Evolutionary conservation across 2,329 filamentous ascomycete species (phyloP).

Genomic region (Tolypocladium guangdongense): DNA sequence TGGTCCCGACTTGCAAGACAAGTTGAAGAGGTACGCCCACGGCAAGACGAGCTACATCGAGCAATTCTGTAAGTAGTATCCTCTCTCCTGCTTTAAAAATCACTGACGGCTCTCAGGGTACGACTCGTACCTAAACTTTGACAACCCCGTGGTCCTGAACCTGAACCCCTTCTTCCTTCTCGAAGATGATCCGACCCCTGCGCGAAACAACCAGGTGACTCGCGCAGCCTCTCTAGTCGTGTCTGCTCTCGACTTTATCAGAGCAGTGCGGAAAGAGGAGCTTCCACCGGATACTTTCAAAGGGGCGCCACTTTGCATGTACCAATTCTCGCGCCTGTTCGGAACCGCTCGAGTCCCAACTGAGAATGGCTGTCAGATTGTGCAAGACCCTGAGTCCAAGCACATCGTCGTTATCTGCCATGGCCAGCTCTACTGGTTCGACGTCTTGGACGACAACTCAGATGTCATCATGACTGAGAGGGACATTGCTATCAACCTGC

Average conservation of each 20-base stretch:
- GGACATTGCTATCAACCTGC: slow-evolving; percentile 81
- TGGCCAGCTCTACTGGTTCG: slow-evolving; percentile 98
- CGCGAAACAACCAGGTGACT: slow-evolving; percentile 92
- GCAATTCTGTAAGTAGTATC: slow-evolving; percentile 72
- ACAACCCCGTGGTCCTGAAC: slow-evolving; percentile 95
- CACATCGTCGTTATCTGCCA: slow-evolving; percentile 89
- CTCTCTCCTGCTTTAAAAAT: background rate
- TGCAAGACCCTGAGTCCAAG: slow-evolving; percentile 85
- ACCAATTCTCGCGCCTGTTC: slow-evolving; percentile 91
- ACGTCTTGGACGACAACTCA: slow-evolving; percentile 86
- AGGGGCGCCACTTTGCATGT: slow-evolving; percentile 88
- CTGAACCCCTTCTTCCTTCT: slow-evolving; percentile 96
- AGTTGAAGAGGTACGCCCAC: slow-evolving; percentile 78
- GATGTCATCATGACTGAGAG: slow-evolving; percentile 97
- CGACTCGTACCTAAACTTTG: slow-evolving; percentile 95
- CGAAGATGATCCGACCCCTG: slow-evolving; percentile 93
- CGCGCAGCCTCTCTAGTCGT: slow-evolving; percentile 84
- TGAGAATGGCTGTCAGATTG: slow-evolving; percentile 89
- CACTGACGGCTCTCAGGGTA: slow-evolving; percentile 55
- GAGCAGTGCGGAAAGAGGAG: slow-evolving; percentile 87
- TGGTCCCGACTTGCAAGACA: slow-evolving; percentile 77
- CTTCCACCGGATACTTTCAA: slow-evolving; percentile 78
- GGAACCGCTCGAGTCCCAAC: slow-evolving; percentile 91
- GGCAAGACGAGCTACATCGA: slow-evolving; percentile 95
- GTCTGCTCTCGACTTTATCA: slow-evolving; percentile 83